Percentiles rank a stretch among this genome's conserved stretches.
Conservation (phyloP, 768 basidiomycete species). For the Auriscalpium microsporum region DNA sequence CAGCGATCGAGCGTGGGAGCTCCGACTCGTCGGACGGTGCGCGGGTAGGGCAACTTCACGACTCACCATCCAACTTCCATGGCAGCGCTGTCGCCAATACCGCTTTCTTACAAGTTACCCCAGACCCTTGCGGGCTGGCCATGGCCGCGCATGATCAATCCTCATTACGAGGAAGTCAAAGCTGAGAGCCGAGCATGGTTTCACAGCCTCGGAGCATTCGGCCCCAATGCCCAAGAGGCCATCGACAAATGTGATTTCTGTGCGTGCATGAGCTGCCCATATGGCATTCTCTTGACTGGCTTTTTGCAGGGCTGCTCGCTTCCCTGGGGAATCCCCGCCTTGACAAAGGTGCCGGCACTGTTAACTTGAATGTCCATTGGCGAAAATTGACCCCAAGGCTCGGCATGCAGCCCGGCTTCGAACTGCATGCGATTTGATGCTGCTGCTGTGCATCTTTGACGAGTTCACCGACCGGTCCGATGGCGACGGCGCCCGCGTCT, state of each 20-base stretch:
- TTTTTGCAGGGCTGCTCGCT: constrained; percentile 10
- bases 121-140: constrained; percentile 8
- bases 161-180: constrained; percentile 6
- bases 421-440: constrained; percentile 1
- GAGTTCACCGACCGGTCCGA: constrained; percentile 6
- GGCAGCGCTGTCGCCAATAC: no score
- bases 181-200: constrained; percentile 6
- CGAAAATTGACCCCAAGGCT: neutral
- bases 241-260: constrained; percentile 13
- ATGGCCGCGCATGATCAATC: constrained; percentile 12
- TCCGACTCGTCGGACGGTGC: no score
- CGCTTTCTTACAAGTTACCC: neutral
- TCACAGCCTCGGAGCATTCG: constrained; percentile 6
- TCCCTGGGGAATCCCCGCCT: constrained; percentile 10
- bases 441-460: constrained; percentile 8
- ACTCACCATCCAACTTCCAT: no score
- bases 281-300: neutral
- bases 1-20: no score
- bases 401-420: constrained; percentile 3
- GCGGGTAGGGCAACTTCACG: no score
- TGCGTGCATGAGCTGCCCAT: neutral
- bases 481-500: neutral
- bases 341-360: neutral
- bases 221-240: constrained; percentile 1
- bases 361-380: neutral